phyloP scores from a whole-genome alignment of 192 early-diverging fungal species.

The Glomus cerebriforme region DNA sequence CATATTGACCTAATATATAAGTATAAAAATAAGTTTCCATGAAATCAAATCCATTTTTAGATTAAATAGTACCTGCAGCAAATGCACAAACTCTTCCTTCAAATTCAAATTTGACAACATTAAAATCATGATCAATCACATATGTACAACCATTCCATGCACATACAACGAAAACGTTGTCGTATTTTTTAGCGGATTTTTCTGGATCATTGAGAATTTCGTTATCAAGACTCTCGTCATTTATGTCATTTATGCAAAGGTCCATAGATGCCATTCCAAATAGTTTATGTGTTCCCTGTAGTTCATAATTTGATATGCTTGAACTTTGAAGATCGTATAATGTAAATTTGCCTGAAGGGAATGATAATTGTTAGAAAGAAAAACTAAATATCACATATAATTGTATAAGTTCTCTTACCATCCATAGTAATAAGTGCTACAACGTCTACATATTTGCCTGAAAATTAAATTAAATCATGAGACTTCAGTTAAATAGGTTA shows the following conservation, averaged over 20 bases:
- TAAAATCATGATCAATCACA: conserved; percentile 55
- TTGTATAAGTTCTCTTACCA: conserved; percentile 38
- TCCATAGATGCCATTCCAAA: conserved; percentile 56
- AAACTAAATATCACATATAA: conserved; percentile 10
- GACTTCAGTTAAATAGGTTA: conserved; percentile 34
- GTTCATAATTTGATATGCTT: conserved; percentile 46
- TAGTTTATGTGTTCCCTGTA: conserved; percentile 58
- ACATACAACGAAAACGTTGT: conserved; percentile 58
- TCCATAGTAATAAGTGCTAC: conserved; percentile 60
- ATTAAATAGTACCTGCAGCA: conserved; percentile 50
- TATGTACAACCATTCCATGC: conserved; percentile 62
- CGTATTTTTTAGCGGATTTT: conserved; percentile 14
- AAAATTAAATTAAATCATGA: conserved; percentile 52
- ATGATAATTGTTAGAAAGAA: neutral
- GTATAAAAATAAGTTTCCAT: neutral
- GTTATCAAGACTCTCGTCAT: conserved; percentile 6
- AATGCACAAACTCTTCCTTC: conserved; percentile 61
- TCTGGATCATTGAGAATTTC: neutral
- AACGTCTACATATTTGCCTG: conserved; percentile 41
- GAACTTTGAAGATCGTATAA: conserved; percentile 51
- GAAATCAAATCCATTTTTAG: too few relatives aligned
- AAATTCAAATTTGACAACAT: conserved; percentile 57
- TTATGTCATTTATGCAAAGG: conserved; percentile 32
- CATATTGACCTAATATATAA: conserved; percentile 47
- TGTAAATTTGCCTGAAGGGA: conserved; percentile 46